Evolutionary conservation across 169 alveolate genomes (phyloP), one percentile per base, ranked within the genome.

Genomic region (Plasmodium gonderi): DNA sequence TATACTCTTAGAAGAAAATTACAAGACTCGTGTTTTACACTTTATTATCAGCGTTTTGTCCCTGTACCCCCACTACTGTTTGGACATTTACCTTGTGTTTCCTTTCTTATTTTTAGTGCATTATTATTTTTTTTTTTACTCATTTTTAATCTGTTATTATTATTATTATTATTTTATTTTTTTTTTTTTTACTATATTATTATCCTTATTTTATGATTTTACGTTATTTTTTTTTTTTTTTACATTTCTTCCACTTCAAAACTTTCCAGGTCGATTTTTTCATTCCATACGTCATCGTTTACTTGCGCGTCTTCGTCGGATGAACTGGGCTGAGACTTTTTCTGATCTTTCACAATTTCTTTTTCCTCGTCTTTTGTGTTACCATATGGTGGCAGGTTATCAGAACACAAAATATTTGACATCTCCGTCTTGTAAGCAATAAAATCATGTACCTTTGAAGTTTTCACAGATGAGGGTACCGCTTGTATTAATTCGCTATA

Each of bases 221-320:
- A n/a, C n/a, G n/a, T 5, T 9, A 14, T 49, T 49, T 49, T 65
- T 69, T 82, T n/a, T 64, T 14, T 45, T 6, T 68, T 68, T 82
- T 82, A 45, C 36, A 44, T 31, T 12, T 82, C 51, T 3, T 51
- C 79, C 31, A 72, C 45, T 23, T 85, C 78, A 31, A 85, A 75
- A 67, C 31, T 85, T 0, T 85, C 92, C 40, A 85, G 33, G 36
- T 85, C 92, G 36, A 85, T 85, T 85, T 85, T 54, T 36, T 85
- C 92, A 60, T 75, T 42, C 92, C 92, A 85, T 2, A 85, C 92
- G 20, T 85, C 92, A 36, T 72, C 75, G 69, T 80, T 64, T 51
- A 85, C 68, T 75, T 75, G 87, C 44, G 79, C 72, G 26, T 85
- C 92, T 17, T 85, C 92, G 14, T 76, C 92, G 26, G 87, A 85